Evolutionary conservation across 306 rosid genomes (phyloP).

Genomic region (Alnus glutinosa): DNA sequence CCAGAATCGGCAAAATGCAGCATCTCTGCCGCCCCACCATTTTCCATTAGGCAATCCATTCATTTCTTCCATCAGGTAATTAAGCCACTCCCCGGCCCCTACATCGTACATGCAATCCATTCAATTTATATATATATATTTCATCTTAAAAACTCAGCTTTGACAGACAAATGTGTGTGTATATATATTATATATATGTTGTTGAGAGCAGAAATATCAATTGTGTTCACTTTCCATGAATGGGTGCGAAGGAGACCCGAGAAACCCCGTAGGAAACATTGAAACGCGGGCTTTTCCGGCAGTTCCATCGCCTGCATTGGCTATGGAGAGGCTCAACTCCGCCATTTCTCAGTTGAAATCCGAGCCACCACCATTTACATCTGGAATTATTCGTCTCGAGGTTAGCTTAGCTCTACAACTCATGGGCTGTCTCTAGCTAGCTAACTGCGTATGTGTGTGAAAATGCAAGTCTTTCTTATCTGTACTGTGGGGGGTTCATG

Average conservation of each 20-base stretch:
- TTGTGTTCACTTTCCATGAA: conserved; percentile 67
- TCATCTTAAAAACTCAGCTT: background rate
- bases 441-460: background rate
- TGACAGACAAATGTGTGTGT: background rate
- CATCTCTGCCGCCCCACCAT: background rate
- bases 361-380: conserved; percentile 52
- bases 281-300: conserved; percentile 55
- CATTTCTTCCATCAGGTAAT: conserved; percentile 32
- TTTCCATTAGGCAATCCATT: conserved; percentile 29
- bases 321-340: conserved; percentile 56
- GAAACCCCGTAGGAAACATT: conserved; percentile 47
- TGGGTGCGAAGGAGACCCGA: conserved; percentile 53
- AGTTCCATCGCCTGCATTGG: conserved; percentile 58
- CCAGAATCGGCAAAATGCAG: conserved; percentile 28
- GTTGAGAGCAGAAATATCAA: conserved; percentile 33
- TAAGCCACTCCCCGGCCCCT: background rate
- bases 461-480: background rate
- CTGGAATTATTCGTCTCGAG: conserved; percentile 73
- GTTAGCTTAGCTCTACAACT: conserved; percentile 26
- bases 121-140: background rate
- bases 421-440: background rate
- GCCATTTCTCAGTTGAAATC: conserved; percentile 53
- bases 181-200: background rate
- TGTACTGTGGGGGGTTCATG: conserved; percentile 5
- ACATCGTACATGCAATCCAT: no score